These are phyloP conservation scores for Pythium aphanidermatum DNA, from an alignment of 352 stramenopile species.

Conservation along the genomic window DNA sequence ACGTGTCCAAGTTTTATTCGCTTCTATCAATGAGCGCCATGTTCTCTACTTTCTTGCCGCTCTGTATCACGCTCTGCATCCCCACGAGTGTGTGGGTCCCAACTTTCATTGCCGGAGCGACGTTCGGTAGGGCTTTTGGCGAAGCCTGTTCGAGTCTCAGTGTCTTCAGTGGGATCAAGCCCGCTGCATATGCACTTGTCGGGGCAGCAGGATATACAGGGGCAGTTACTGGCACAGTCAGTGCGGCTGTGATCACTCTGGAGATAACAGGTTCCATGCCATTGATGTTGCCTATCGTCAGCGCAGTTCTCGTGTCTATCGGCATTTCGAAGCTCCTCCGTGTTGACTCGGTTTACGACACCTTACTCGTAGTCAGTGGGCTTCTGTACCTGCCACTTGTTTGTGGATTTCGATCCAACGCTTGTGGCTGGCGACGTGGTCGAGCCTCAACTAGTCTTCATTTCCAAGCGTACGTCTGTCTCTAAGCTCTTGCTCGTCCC, in stretches of 20 bases:
- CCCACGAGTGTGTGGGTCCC: constrained; percentile 82
- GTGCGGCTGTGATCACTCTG: constrained; percentile 80
- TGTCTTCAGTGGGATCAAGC: constrained; percentile 25
- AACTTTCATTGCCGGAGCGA: constrained; percentile 78
- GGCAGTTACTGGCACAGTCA: constrained; percentile 70
- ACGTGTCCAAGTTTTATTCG: constrained; percentile 65
- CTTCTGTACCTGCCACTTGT: constrained; percentile 83
- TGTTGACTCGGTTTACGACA: constrained; percentile 82
- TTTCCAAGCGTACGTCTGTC: constrained; percentile 68
- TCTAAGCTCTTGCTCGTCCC: constrained; percentile 61
- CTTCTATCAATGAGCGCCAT: constrained; percentile 38
- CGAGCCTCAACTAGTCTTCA: constrained; percentile 59
- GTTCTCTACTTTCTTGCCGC: constrained; percentile 58
- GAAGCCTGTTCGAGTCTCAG: constrained; percentile 30
- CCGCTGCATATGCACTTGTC: constrained; percentile 72
- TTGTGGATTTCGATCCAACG: constrained; percentile 63
- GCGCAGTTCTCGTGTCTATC: constrained; percentile 59
- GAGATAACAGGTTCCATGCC: constrained; percentile 82
- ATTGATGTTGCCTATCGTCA: constrained; percentile 80
- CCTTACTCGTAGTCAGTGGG: constrained; percentile 59
- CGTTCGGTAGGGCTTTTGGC: constrained; percentile 74
- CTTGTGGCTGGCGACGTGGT: constrained; percentile 60
- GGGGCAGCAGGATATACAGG: constrained; percentile 68
- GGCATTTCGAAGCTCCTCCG: constrained; percentile 53
- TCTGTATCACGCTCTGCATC: constrained; percentile 79